A percentile compares a stretch with the other conserved stretches of the same genome.
phyloP scores from a whole-genome alignment of 1,284 basidiomycete species.

The Malassezia yamatoensis region DNA sequence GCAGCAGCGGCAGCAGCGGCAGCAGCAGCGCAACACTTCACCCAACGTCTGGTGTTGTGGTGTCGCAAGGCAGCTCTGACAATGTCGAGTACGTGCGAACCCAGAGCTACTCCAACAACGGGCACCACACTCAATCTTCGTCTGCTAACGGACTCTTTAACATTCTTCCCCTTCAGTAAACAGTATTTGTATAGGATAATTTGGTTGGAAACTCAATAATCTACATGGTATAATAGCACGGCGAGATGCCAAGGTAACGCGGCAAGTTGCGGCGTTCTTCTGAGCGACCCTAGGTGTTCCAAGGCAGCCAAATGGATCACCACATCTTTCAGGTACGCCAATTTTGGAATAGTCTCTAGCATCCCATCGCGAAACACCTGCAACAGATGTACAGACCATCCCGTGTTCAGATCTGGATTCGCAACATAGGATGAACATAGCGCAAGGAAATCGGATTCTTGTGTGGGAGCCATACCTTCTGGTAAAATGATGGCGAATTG shows the following conservation, averaged over 20 bases:
- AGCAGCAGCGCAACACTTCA: not conserved
- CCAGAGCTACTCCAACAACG: not conserved
- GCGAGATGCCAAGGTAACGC: conserved; percentile 13
- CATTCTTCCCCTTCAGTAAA: not conserved
- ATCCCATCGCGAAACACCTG: not conserved
- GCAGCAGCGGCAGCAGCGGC: not conserved
- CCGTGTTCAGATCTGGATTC: not conserved
- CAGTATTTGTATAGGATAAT: not conserved
- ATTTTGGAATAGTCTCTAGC: not conserved
- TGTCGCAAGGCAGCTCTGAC: conserved; percentile 12
- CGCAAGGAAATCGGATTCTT: not conserved
- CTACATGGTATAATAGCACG: not conserved
- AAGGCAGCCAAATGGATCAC: conserved; percentile 6
- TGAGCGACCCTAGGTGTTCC: not conserved
- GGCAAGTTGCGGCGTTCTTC: not conserved
- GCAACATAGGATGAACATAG: conserved; percentile 4
- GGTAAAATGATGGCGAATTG: not conserved
- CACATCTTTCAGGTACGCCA: conserved; percentile 1
- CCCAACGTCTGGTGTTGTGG: not conserved
- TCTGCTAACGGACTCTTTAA: not conserved
- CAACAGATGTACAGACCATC: conserved; percentile 9
- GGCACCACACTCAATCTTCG: not conserved
- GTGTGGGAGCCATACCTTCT: not conserved
- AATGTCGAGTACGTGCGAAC: conserved; percentile 1
- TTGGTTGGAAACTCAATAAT: not conserved